Percentiles rank a stretch among this genome's conserved stretches.
phyloP scores from a whole-genome alignment of 495 filamentous ascomycete species.

The Aspergillus bertholletiae region DNA sequence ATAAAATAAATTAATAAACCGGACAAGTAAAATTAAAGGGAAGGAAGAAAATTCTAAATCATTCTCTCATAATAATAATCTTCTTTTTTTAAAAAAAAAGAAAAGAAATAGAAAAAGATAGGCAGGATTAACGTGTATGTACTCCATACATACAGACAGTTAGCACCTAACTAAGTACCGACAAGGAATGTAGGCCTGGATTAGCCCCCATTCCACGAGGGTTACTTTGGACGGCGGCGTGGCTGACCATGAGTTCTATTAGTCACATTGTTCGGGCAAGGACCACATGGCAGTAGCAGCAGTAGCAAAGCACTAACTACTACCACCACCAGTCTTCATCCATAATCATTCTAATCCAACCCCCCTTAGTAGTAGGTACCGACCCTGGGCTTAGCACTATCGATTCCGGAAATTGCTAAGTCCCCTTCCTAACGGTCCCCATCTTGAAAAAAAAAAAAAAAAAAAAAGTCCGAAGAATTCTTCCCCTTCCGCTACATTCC shows the following conservation, averaged over 20 bases:
- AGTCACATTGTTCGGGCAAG: not conserved
- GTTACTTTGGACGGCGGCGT: not conserved
- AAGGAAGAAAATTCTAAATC: not conserved
- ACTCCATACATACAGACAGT: no score
- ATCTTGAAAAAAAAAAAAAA: not conserved
- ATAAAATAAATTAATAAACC: no score
- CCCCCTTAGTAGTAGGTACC: not conserved
- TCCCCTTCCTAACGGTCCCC: not conserved
- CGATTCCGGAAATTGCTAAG: not conserved
- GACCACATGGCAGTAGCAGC: conserved; percentile 8
- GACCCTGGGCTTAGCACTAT: no score
- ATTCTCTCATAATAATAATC: not conserved
- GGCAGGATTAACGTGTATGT: not conserved
- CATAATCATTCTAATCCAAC: not conserved
- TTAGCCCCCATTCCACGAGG: not conserved
- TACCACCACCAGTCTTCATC: not conserved
- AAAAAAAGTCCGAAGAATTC: not conserved
- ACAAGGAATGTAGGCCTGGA: not conserved
- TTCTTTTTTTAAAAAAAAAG: no score
- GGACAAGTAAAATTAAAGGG: not conserved
- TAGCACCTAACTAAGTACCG: not conserved
- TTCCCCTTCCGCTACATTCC: not conserved
- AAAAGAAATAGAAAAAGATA: not conserved
- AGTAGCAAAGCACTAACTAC: not conserved
- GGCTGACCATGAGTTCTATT: not conserved